Evolutionary conservation across 768 basidiomycete species (phyloP), one percentile per base, ranked within the genome.

Genomic region (Suillus subalutaceus): DNA sequence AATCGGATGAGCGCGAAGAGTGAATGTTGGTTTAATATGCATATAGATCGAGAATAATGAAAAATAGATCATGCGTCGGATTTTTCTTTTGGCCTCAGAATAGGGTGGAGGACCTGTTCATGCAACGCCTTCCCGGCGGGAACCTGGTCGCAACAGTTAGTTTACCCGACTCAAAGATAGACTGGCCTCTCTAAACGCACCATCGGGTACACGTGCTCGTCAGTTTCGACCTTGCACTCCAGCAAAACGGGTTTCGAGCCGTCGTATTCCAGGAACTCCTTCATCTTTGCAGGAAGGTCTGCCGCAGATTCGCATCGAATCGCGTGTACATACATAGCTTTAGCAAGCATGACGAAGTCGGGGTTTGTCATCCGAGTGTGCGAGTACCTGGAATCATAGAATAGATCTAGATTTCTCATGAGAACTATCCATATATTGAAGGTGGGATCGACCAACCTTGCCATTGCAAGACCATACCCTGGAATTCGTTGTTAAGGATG

Each of bases 391-490:
- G 89, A 85, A 65, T 96, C 92, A 79, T 99, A 99, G 85, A 99
- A 99, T 13, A 99, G 86, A 77, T 99, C 96, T 84, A 70, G 8
- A 37, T 12, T 52, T 23, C 3, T 26, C 56, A 15, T 72, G 40
- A 57, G 37, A 55, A n/a, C 32, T 40, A 57, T 50, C 7, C 44
- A 43, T 48, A 63, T 32, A 57, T 10, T 9, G 26, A 38, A 43
- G 32, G 63, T 32, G 48, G 48, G 15, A 65, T 20, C 38, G 15
- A 74, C 84, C 60, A 66, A 94, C 94, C 94, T 85, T 99, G 97
- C 97, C 97, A 99, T 83, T 99, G 97, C 40, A 94, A 81, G 15
- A 99, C 97, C 97, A 99, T 99, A 63, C 97, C 97, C 78, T 97
- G 96, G 86, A 96, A 97, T 74, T 96, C 94, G 79, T 97, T 98